These are phyloP conservation scores for Xylariaceae sp. DNA, from an alignment of 2,329 filamentous ascomycete genomes.

Conservation along the genomic window DNA sequence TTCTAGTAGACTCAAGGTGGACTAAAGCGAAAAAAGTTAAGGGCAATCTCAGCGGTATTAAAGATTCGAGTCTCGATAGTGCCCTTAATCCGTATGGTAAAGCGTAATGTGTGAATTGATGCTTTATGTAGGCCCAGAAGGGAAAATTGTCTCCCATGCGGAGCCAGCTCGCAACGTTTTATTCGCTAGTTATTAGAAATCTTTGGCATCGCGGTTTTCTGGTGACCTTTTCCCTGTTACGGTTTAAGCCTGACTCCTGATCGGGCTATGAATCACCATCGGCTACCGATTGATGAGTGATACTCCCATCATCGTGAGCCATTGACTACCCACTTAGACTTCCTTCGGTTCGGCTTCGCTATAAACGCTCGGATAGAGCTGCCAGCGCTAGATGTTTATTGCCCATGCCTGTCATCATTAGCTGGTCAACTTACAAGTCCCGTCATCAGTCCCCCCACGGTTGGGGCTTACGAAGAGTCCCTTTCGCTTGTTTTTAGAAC, in stretches of 20 bases:
- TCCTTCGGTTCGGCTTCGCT: constrained; percentile 8
- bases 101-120: constrained; percentile 4
- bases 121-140: constrained; percentile 5
- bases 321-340: constrained; percentile 2
- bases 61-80: too few species aligned
- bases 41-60: neutral
- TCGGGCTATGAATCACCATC: constrained; percentile 15
- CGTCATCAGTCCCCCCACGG: neutral
- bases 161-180: constrained; percentile 3
- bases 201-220: neutral
- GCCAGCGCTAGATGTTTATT: too few species aligned
- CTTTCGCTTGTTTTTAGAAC: neutral
- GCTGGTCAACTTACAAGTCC: neutral
- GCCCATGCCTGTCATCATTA: neutral
- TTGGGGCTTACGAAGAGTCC: too few species aligned
- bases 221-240: neutral
- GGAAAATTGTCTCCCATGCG: constrained; percentile 6
- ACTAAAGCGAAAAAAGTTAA: neutral
- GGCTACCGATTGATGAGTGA: neutral
- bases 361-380: neutral
- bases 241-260: too few species aligned
- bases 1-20: neutral
- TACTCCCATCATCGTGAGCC: constrained; percentile 19
- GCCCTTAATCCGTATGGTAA: constrained; percentile 8
- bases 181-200: neutral